These are phyloP conservation scores for Termitomyces sp. DNA, from an alignment of 768 basidiomycete species.

Conservation along the genomic window DNA sequence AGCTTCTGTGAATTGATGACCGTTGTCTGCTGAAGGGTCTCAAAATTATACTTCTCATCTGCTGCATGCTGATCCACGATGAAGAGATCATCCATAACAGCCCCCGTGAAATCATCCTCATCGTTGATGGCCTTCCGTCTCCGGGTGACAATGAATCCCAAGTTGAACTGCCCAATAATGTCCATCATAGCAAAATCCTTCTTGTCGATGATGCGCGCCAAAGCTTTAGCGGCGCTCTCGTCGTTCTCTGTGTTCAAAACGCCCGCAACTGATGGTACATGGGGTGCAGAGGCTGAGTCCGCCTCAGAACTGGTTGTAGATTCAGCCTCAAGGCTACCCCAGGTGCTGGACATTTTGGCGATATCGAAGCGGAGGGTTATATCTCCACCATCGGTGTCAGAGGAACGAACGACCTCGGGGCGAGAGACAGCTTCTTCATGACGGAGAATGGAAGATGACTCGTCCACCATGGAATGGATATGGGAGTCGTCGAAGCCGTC, in stretches of 20 bases:
- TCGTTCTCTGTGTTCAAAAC: conserved; percentile 47
- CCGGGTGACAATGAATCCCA: conserved; percentile 89
- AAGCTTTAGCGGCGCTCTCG: conserved; percentile 56
- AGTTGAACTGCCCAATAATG: conserved; percentile 91
- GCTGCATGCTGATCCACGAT: conserved; percentile 97
- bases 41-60: conserved; percentile 99
- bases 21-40: conserved; percentile 88
- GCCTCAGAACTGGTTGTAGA: background rate
- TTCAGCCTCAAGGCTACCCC: conserved; percentile 17
- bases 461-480: conserved; percentile 17
- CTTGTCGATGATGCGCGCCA: conserved; percentile 86
- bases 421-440: conserved; percentile 23
- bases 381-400: conserved; percentile 19
- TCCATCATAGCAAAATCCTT: conserved; percentile 82
- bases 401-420: conserved; percentile 42
- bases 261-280: conserved; percentile 36
- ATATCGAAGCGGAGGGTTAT: conserved; percentile 33
- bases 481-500: conserved; percentile 24
- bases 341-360: conserved; percentile 24
- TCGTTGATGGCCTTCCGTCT: conserved; percentile 37
- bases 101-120: conserved; percentile 9
- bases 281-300: background rate
- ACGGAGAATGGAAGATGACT: conserved; percentile 14
- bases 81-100: conserved; percentile 80
- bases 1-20: conserved; percentile 84